phyloP scores from a whole-genome alignment of 2,329 filamentous ascomycete genomes.

The Leptosphaerulina australis region DNA sequence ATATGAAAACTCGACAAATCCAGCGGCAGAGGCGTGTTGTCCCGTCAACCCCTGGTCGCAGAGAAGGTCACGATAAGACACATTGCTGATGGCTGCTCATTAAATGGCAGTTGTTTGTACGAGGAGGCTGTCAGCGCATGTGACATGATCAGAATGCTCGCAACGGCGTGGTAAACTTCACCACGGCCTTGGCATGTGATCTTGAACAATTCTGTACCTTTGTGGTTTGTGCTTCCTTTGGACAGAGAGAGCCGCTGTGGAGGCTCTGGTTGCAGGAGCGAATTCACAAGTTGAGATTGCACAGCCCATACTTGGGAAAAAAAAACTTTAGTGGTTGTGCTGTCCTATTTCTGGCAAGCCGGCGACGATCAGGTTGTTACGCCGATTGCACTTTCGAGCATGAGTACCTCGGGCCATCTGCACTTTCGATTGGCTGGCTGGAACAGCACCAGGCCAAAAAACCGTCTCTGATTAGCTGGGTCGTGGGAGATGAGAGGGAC shows the following conservation, averaged over 20 bases:
- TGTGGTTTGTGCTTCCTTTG: constrained; percentile 5
- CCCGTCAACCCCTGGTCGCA: not conserved
- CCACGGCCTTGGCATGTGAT: not conserved
- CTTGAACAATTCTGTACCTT: not conserved
- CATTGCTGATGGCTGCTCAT: not conserved
- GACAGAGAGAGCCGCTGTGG: constrained; percentile 28
- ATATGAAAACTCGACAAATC: constrained; percentile 18
- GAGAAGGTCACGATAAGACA: not conserved
- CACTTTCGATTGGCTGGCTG: constrained; percentile 25
- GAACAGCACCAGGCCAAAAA: not conserved
- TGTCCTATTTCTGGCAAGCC: constrained; percentile 10
- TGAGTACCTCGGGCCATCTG: constrained; percentile 27
- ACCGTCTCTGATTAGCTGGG: constrained; percentile 19
- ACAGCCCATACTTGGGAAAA: constrained; percentile 2
- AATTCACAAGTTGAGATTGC: constrained; percentile 9
- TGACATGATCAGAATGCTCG: not conserved
- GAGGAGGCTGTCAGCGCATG: too few species aligned
- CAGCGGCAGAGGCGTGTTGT: constrained; percentile 23
- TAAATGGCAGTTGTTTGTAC: not conserved
- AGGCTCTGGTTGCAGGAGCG: constrained; percentile 24
- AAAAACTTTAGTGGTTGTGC: constrained; percentile 3
- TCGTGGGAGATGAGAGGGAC: constrained; percentile 17
- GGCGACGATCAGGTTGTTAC: constrained; percentile 8
- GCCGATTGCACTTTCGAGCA: constrained; percentile 18
- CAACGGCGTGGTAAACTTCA: not conserved